phyloP scores from a whole-genome alignment of 441 rosid genomes.

The Pelargonium fulgidum region DNA sequence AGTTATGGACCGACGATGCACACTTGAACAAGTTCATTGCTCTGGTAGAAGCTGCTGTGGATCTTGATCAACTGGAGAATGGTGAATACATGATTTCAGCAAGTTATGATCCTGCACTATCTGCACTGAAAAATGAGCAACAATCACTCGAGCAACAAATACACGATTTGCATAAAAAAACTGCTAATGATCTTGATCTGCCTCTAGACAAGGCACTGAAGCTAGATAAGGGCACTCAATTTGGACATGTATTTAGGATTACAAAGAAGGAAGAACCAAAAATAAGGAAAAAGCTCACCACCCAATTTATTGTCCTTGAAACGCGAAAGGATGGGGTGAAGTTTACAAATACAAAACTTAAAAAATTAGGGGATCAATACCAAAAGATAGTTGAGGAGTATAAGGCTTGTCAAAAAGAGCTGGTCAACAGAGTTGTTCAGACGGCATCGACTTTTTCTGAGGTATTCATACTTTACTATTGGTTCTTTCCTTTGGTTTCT shows the following conservation, averaged over 20 bases:
- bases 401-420: slow-evolving; percentile 67
- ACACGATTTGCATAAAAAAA: slow-evolving; percentile 70
- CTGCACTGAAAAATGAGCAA: slow-evolving; percentile 67
- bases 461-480: slow-evolving; percentile 35
- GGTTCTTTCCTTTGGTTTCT: slow-evolving; percentile 16
- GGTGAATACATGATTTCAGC: slow-evolving; percentile 97
- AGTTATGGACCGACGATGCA: slow-evolving; percentile 53
- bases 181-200: slow-evolving; percentile 78
- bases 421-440: slow-evolving; percentile 74
- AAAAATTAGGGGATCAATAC: slow-evolving; percentile 78
- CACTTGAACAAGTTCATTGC: slow-evolving; percentile 73
- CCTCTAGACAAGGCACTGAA: slow-evolving; percentile 72
- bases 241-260: slow-evolving; percentile 93
- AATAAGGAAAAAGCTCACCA: slow-evolving; percentile 76
- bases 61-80: slow-evolving; percentile 89
- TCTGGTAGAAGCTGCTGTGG: slow-evolving; percentile 81
- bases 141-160: slow-evolving; percentile 73
- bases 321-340: slow-evolving; percentile 98
- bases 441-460: slow-evolving; percentile 74
- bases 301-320: slow-evolving; percentile 86
- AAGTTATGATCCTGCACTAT: slow-evolving; percentile 61
- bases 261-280: slow-evolving; percentile 98
- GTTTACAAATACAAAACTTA: slow-evolving; percentile 91
- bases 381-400: slow-evolving; percentile 85
- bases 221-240: slow-evolving; percentile 88